Conservation (phyloP, 108 stramenopile species). For the Mediolabrus comicus region DNA sequence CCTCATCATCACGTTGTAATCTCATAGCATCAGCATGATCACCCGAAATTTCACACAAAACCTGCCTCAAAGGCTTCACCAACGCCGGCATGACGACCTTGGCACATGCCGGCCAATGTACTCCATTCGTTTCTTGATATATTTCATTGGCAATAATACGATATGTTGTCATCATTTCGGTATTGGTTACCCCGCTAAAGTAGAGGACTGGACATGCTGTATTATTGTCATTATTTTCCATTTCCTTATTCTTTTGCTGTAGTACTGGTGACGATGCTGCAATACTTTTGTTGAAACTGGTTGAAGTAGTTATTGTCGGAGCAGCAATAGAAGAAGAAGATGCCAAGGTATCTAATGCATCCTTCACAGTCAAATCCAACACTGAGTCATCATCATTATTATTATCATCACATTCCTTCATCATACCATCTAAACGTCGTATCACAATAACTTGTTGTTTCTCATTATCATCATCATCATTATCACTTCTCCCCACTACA, state of each 20-base stretch:
- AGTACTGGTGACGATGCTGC: neutral
- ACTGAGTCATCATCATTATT: conserved; percentile 12
- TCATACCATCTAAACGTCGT: conserved; percentile 30
- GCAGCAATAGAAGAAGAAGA: no score
- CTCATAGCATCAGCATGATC: conserved; percentile 76
- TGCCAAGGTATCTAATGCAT: conserved; percentile 40
- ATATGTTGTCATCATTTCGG: conserved; percentile 77
- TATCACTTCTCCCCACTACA: neutral
- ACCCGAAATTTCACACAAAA: conserved; percentile 64
- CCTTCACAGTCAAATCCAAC: conserved; percentile 48
- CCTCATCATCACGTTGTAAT: no score
- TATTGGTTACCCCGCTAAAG: conserved; percentile 67
- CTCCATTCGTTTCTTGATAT: conserved; percentile 56
- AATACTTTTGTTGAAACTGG: neutral
- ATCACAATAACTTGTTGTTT: no score
- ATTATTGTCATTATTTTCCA: no score
- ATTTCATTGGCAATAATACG: conserved; percentile 63
- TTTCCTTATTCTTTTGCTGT: no score
- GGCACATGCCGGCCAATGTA: conserved; percentile 63
- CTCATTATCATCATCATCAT: no score
- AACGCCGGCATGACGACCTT: conserved; percentile 72
- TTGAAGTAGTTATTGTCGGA: conserved; percentile 1
- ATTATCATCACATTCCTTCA: no score
- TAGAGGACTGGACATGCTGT: conserved; percentile 58
- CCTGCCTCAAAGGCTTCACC: conserved; percentile 61